These are phyloP conservation scores for Metschnikowia kunwiensis DNA, from an alignment of 805 yeast genomes.

Conservation along the genomic window DNA sequence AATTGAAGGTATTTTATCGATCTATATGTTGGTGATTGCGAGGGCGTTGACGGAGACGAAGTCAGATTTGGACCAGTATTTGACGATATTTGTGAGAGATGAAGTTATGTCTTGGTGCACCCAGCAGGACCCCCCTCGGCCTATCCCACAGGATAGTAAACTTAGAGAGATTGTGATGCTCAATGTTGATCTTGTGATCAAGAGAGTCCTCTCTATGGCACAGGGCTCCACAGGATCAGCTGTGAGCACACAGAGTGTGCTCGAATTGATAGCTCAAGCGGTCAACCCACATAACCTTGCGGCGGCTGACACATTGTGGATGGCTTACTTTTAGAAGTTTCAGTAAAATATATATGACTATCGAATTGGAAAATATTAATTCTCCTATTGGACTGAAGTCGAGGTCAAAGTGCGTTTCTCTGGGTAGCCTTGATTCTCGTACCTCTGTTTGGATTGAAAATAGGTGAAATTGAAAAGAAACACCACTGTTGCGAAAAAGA, in stretches of 20 bases:
- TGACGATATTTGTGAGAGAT: conserved; percentile 93
- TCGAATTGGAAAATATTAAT: not conserved
- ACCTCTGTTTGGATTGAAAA: conserved; percentile 1
- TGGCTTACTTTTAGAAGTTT: conserved; percentile 87
- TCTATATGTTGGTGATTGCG: conserved; percentile 79
- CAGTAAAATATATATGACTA: not conserved
- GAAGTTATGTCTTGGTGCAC: conserved; percentile 94
- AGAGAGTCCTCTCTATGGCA: conserved; percentile 71
- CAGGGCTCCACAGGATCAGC: conserved; percentile 60
- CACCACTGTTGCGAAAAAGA: conserved; percentile 17
- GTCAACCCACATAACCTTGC: conserved; percentile 94
- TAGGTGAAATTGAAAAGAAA: conserved; percentile 8
- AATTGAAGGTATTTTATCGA: conserved; percentile 86
- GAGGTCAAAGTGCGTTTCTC: no score
- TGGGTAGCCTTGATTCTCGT: not conserved
- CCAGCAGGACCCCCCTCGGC: conserved; percentile 68
- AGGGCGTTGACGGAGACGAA: conserved; percentile 88
- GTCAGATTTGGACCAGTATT: conserved; percentile 83
- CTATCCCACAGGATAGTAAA: conserved; percentile 79
- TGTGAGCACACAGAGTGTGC: conserved; percentile 81
- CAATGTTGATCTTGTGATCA: conserved; percentile 81
- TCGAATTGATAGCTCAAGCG: conserved; percentile 90
- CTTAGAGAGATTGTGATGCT: conserved; percentile 81
- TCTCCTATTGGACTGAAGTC: no score
- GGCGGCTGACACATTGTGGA: conserved; percentile 86